A percentile compares a stretch with the other conserved stretches of the same genome.
These are phyloP conservation scores for Aspergillus quadrilineatus DNA, from an alignment of 2,329 filamentous ascomycete genomes.

Conservation along the genomic window DNA sequence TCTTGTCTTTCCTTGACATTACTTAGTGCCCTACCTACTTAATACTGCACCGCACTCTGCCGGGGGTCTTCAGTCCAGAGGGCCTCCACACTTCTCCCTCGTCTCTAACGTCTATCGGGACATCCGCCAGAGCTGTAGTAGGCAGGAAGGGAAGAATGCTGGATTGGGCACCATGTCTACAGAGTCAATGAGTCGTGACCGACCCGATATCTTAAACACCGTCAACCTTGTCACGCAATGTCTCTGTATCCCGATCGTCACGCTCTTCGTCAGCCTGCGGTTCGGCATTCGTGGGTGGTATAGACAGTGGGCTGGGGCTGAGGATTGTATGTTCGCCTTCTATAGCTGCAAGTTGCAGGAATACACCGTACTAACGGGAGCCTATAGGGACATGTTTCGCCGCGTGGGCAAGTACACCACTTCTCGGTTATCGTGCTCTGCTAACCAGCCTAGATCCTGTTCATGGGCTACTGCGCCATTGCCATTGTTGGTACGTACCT, in stretches of 20 bases:
- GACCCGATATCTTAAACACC: conserved; percentile 30
- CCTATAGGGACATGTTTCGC: conserved; percentile 14
- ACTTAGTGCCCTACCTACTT: too few species aligned
- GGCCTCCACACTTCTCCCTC: conserved; percentile 4
- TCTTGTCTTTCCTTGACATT: too few species aligned
- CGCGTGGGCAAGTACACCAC: conserved; percentile 23
- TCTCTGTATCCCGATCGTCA: conserved; percentile 37
- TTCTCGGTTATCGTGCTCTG: neutral
- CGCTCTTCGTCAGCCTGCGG: conserved; percentile 32
- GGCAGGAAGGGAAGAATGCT: conserved; percentile 1
- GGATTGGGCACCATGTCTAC: conserved; percentile 20
- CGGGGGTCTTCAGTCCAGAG: neutral
- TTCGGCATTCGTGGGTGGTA: conserved; percentile 34
- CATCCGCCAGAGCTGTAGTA: neutral
- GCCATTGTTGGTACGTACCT: conserved; percentile 26
- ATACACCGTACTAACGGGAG: neutral
- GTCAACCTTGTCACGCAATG: conserved; percentile 38
- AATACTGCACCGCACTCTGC: too few species aligned
- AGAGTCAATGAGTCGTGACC: neutral
- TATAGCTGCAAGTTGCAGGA: neutral
- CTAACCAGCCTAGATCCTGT: conserved; percentile 23
- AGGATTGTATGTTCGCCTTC: conserved; percentile 33
- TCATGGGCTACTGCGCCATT: conserved; percentile 36
- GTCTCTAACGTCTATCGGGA: neutral
- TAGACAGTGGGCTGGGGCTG: conserved; percentile 29